Conservation (phyloP, 129 eudicot species). For the Rutidosis leptorrhynchoides region DNA sequence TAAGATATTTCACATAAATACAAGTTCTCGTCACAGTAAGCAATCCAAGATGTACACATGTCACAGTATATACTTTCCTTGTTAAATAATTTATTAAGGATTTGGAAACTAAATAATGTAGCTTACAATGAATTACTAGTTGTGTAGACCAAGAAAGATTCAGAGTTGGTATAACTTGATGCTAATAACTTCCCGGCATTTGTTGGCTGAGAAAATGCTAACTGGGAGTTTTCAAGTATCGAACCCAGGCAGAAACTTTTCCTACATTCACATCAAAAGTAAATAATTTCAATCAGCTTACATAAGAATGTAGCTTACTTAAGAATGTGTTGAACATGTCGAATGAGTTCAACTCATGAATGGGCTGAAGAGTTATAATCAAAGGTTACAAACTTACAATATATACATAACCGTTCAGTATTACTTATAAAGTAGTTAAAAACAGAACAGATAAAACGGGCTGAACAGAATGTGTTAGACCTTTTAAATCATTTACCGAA, state of each 20-base stretch:
- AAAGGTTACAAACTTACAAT: background rate
- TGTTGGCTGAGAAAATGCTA: constrained; percentile 85
- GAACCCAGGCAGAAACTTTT: constrained; percentile 50
- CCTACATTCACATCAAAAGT: constrained; percentile 44
- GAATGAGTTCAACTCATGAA: background rate
- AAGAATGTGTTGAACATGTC: background rate
- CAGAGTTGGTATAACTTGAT: constrained; percentile 44
- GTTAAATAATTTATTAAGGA: too few relatives aligned
- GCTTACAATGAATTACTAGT: constrained; percentile 33
- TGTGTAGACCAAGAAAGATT: constrained; percentile 68
- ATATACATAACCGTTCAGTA: background rate
- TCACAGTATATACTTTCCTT: too few relatives aligned
- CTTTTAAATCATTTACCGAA: background rate
- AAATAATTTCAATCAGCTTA: background rate
- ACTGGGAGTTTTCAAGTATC: constrained; percentile 40
- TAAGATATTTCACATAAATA: too few relatives aligned
- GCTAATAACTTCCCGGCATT: constrained; percentile 73
- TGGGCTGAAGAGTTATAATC: too few relatives aligned
- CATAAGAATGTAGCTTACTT: background rate
- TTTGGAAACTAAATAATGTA: background rate
- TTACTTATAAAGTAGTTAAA: background rate
- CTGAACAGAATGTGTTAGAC: background rate
- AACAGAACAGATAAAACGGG: background rate
- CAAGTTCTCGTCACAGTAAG: too few relatives aligned
- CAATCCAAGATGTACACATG: too few relatives aligned